A percentile compares a stretch with the other conserved stretches of the same genome.
Conservation (phyloP, 2,329 filamentous ascomycete genomes). For the Aspergillus bombycis region DNA sequence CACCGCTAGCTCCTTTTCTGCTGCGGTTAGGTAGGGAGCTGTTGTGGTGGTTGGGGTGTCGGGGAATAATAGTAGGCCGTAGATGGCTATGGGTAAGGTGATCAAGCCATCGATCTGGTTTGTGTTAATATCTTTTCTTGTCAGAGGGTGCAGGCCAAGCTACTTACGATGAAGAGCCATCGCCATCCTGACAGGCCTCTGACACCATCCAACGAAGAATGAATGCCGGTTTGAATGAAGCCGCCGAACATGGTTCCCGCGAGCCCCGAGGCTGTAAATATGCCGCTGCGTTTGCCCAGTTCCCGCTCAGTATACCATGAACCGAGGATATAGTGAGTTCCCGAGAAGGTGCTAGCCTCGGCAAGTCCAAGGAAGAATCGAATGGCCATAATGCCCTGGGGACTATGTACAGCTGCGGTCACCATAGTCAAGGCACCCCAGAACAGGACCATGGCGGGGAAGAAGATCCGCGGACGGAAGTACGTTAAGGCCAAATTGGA, state of each 20-base stretch:
- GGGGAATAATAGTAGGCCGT: slow-evolving; percentile 47
- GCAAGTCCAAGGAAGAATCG: slow-evolving; percentile 43
- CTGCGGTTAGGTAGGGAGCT: slow-evolving; percentile 37
- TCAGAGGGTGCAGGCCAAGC: neutral
- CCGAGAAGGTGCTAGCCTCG: slow-evolving; percentile 37
- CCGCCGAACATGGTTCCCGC: slow-evolving; percentile 42
- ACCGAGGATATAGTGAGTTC: slow-evolving; percentile 43
- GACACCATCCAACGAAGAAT: slow-evolving; percentile 31
- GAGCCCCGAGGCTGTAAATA: slow-evolving; percentile 39
- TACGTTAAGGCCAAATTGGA: slow-evolving; percentile 30
- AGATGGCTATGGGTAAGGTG: slow-evolving; percentile 47
- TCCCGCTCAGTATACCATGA: slow-evolving; percentile 49
- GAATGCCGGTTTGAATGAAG: slow-evolving; percentile 40
- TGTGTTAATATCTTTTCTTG: slow-evolving; percentile 9
- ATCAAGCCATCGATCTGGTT: slow-evolving; percentile 42
- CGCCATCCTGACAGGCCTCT: slow-evolving; percentile 36
- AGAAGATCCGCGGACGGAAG: slow-evolving; percentile 29
- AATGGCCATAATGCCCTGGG: slow-evolving; percentile 37
- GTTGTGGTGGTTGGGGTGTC: slow-evolving; percentile 41
- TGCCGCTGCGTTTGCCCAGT: slow-evolving; percentile 41
- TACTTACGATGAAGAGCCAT: slow-evolving; percentile 41
- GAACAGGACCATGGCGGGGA: slow-evolving; percentile 33
- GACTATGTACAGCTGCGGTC: slow-evolving; percentile 33
- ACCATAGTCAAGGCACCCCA: slow-evolving; percentile 39
- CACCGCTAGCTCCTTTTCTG: slow-evolving; percentile 36